A percentile compares a stretch with the other conserved stretches of the same genome.
phyloP scores from a whole-genome alignment of 768 basidiomycete species.

The Lentinula lateritia region DNA sequence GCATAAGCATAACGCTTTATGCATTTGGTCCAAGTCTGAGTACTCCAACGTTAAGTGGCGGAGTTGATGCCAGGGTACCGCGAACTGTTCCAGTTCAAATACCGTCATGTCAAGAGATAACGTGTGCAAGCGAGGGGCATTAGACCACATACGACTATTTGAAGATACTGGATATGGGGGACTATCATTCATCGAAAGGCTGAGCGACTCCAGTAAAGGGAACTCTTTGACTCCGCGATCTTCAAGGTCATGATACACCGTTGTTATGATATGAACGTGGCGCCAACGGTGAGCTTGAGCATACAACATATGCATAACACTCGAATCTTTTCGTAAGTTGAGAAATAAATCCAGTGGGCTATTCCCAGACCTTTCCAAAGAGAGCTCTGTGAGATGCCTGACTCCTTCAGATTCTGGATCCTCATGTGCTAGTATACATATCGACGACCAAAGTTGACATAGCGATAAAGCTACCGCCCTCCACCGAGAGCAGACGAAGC shows the following conservation, averaged over 20 bases:
- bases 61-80: background rate
- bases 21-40: background rate
- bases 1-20: background rate
- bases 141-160: background rate
- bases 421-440: background rate
- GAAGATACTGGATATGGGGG: background rate
- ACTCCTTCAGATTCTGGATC: background rate
- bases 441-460: background rate
- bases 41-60: background rate
- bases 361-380: background rate
- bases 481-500: conserved; percentile 3
- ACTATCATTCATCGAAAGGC: background rate
- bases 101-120: background rate
- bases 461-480: background rate
- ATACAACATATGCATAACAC: background rate
- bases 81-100: background rate
- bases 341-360: background rate
- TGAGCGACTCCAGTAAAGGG: background rate
- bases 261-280: background rate
- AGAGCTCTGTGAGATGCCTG: background rate
- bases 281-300: background rate
- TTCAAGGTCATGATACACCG: background rate
- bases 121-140: background rate
- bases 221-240: background rate
- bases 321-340: background rate